phyloP scores from a whole-genome alignment of 352 stramenopile species.

The Aphanomyces cochlioides region DNA sequence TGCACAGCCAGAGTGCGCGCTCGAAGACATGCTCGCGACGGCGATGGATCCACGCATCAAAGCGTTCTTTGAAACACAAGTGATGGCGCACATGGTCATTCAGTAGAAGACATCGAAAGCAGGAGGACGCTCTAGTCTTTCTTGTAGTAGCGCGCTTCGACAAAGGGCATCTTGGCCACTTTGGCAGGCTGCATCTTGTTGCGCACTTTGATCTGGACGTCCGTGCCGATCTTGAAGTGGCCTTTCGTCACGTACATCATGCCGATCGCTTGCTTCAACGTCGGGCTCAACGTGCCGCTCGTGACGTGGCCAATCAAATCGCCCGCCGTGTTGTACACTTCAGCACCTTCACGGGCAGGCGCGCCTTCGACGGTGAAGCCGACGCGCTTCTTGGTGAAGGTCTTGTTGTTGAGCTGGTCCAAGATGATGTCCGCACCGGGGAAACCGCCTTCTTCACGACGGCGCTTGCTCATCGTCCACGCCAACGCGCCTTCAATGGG shows the following conservation, averaged over 20 bases:
- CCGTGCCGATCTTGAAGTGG: constrained; percentile 88
- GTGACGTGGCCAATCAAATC: constrained; percentile 90
- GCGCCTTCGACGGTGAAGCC: constrained; percentile 95
- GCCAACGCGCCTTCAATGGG: constrained; percentile 92
- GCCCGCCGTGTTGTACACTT: constrained; percentile 88
- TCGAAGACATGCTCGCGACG: neutral
- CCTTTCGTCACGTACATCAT: constrained; percentile 98
- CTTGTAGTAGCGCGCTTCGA: constrained; percentile 95
- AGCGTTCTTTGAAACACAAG: constrained; percentile 11
- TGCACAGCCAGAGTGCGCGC: constrained; percentile 7
- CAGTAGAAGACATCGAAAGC: neutral
- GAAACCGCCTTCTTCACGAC: constrained; percentile 89
- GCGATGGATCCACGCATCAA: neutral
- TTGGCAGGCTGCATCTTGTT: constrained; percentile 92
- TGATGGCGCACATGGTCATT: constrained; percentile 6
- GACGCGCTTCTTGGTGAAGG: constrained; percentile 90
- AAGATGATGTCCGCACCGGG: constrained; percentile 94
- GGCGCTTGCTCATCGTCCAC: constrained; percentile 90
- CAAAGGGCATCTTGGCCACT: constrained; percentile 98
- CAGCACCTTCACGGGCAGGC: constrained; percentile 88
- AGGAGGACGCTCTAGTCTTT: constrained; percentile 38
- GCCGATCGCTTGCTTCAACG: constrained; percentile 94
- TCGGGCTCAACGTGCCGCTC: constrained; percentile 95
- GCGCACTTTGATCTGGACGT: constrained; percentile 93
- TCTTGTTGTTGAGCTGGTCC: constrained; percentile 93